Evolutionary conservation across 2,329 filamentous ascomycete species (phyloP).

Genomic region (Aschersonia sp.): DNA sequence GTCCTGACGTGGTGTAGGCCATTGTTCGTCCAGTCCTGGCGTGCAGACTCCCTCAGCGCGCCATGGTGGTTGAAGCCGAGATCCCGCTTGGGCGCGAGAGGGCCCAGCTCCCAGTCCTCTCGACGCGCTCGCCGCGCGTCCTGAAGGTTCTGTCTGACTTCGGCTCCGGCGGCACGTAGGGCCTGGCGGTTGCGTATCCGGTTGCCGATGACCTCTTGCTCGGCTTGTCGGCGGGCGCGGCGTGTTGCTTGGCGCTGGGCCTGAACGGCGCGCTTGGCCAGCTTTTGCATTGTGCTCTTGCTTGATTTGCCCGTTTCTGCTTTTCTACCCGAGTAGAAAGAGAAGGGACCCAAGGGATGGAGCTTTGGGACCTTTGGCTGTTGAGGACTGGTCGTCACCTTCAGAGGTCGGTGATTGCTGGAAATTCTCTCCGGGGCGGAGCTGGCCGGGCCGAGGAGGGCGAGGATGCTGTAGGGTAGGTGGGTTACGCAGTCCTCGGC

Average conservation of each 20-base stretch:
- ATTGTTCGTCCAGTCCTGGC: slow-evolving; percentile 20
- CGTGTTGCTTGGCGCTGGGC: slow-evolving; percentile 50
- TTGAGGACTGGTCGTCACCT: not conserved
- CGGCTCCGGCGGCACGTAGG: slow-evolving; percentile 14
- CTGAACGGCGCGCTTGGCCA: slow-evolving; percentile 50
- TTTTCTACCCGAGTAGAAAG: not conserved
- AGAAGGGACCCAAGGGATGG: not conserved
- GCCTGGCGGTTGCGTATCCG: slow-evolving; percentile 16
- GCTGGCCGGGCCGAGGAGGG: slow-evolving; percentile 2
- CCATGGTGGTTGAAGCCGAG: slow-evolving; percentile 50
- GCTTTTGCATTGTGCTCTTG: slow-evolving; percentile 47
- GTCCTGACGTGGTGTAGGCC: slow-evolving; percentile 14
- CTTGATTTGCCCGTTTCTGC: not conserved
- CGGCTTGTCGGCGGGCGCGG: slow-evolving; percentile 23
- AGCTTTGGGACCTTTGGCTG: not conserved
- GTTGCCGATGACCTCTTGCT: slow-evolving; percentile 15
- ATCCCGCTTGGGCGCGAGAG: slow-evolving; percentile 65
- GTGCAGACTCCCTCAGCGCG: slow-evolving; percentile 25
- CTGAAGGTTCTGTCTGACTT: slow-evolving; percentile 20
- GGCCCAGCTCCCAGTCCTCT: slow-evolving; percentile 68
- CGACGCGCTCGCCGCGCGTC: slow-evolving; percentile 37
- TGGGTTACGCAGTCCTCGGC: too few relatives aligned
- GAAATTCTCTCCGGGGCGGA: slow-evolving; percentile 1
- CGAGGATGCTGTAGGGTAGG: not conserved
- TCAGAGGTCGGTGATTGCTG: not conserved